Evolutionary conservation across 805 yeast genomes (phyloP), one percentile per base, ranked within the genome.

Genomic region (Yarrowia porcina): DNA sequence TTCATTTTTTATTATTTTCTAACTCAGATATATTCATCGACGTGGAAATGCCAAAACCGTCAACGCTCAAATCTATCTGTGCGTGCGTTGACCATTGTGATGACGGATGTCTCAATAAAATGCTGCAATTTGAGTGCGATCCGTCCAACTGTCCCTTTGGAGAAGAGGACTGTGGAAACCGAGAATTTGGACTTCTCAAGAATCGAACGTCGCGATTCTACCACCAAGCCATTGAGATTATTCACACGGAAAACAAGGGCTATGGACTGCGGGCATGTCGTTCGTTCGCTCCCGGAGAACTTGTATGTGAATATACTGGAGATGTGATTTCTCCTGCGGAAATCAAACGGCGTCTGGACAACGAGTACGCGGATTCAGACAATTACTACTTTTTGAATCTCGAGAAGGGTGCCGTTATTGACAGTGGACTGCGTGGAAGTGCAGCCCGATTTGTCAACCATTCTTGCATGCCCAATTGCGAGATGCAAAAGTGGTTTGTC

Each of bases 401-500:
- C 38, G 79, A 78, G 21, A 73, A 76, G 54, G 79, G 80, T 10
- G 70, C 73, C 18, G 77, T 79, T 20, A 77, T 81, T 59, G 83
- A 80, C 67, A 75, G 79, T 38, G 79, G 79, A 12, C 72, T 67
- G 15, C 71, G 76, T 52, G 84, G 84, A 0, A 79, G 82, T 4
- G 75, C 75, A 27, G 84, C 84, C 0, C 69, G 83, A 38, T 81
- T 79, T 69, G 82, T 78, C 28, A 81, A 80, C 68, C 84, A 81
- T 66, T 79, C 82, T 15, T 79, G 82, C 67, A 68, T 69, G 57
- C 83, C 84, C 52, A 81, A 81, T 63, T 73, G 79, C 23, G 77
- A 74, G 49, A 80, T 81, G 73, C 80, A 81, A 69, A 78, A 79
- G 65, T 81, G 83, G 83, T 72, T 71, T 17, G 81, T 79, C 35